Percentiles rank a stretch among this genome's conserved stretches.
phyloP scores from a whole-genome alignment of 495 filamentous ascomycete genomes.

The Hyaloscypha finlandica region DNA sequence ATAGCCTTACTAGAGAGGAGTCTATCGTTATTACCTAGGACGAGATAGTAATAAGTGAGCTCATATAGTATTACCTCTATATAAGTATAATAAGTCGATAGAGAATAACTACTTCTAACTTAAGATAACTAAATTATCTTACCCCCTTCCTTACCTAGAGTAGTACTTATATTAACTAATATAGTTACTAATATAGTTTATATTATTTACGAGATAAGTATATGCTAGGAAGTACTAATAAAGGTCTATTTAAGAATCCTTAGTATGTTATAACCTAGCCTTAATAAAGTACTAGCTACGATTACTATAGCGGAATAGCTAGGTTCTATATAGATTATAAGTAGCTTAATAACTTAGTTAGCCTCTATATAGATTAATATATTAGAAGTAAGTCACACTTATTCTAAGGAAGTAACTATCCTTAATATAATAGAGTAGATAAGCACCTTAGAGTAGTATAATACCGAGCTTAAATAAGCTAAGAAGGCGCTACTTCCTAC shows the following conservation, averaged over 20 bases:
- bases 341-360: slow-evolving; percentile 6
- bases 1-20: not conserved
- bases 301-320: not conserved
- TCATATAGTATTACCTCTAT: too few species aligned
- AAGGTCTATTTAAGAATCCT: not conserved
- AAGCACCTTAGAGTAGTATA: too few species aligned
- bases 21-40: not conserved
- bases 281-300: not conserved
- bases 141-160: not conserved
- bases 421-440: not conserved
- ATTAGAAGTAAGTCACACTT: slow-evolving; percentile 16
- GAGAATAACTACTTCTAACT: not conserved
- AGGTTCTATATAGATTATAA: slow-evolving; percentile 1
- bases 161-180: not conserved
- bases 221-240: not conserved
- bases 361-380: slow-evolving; percentile 18
- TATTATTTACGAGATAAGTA: not conserved
- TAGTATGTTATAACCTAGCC: not conserved
- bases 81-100: too few species aligned
- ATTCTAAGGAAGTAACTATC: slow-evolving; percentile 14
- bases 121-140: slow-evolving; percentile 6
- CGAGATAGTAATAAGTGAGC: too few species aligned
- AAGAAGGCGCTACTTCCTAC: too few species aligned
- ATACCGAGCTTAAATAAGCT: too few species aligned
- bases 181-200: not conserved